These are phyloP conservation scores for Leptosphaerulina australis DNA, from an alignment of 2,329 filamentous ascomycete species.

Conservation along the genomic window DNA sequence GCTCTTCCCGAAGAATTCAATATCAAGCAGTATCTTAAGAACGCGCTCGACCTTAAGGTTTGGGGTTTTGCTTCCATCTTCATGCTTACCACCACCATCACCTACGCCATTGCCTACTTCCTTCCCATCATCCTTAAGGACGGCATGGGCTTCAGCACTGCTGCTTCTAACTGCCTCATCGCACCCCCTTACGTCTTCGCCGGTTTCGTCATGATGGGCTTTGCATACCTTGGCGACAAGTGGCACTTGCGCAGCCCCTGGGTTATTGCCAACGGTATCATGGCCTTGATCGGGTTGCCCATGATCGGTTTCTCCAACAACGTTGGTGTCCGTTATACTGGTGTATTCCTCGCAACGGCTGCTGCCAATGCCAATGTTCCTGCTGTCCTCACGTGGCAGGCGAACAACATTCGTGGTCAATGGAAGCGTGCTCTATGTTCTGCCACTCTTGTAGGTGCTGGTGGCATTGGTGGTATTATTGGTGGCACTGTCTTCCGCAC, in stretches of 20 bases:
- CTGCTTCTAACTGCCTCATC: slow-evolving; percentile 35
- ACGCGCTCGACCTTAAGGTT: slow-evolving; percentile 30
- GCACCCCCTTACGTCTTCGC: slow-evolving; percentile 39
- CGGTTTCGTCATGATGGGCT: slow-evolving; percentile 51
- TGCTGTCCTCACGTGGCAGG: slow-evolving; percentile 75
- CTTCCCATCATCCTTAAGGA: slow-evolving; percentile 39
- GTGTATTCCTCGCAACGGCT: slow-evolving; percentile 74
- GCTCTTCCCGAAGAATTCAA: slow-evolving; percentile 38
- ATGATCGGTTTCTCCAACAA: slow-evolving; percentile 72
- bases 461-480: slow-evolving; percentile 79
- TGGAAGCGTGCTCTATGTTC: slow-evolving; percentile 85
- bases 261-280: slow-evolving; percentile 67
- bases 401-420: slow-evolving; percentile 86
- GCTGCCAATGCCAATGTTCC: slow-evolving; percentile 80
- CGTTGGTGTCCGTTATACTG: slow-evolving; percentile 60
- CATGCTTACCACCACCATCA: slow-evolving; percentile 34
- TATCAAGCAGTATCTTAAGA: slow-evolving; percentile 26
- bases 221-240: slow-evolving; percentile 69
- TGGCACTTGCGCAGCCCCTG: slow-evolving; percentile 67
- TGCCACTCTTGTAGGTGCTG: slow-evolving; percentile 75
- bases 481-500: slow-evolving; percentile 72
- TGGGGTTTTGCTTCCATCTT: slow-evolving; percentile 32
- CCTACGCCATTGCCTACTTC: slow-evolving; percentile 41
- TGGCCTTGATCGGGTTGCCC: slow-evolving; percentile 71
- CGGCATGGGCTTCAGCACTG: slow-evolving; percentile 37